Evolutionary conservation across 176 grass and related monocot species (phyloP), one percentile per base, ranked within the genome.

Genomic region (Juncus effusus): DNA sequence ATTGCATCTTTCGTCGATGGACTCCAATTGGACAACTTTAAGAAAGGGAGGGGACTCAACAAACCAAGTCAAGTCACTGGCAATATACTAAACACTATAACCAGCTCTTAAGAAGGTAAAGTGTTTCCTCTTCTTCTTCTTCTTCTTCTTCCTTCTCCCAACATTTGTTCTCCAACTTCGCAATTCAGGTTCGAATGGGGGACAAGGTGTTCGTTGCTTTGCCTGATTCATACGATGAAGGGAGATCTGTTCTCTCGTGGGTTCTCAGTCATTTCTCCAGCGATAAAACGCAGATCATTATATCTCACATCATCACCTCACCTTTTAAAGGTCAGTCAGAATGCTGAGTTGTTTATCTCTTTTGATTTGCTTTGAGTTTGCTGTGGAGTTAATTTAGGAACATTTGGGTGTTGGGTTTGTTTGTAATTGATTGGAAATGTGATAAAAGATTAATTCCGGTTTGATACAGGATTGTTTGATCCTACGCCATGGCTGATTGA

Each of bases 181-280:
- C 49, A 7, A 28, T 28, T 28, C 19, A 28, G 19, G 19, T 28
- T 28, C 19, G 19, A 28, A 28, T 28, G 37, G 41, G 0, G 10
- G 41, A 49, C n/a, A 81, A 80, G 69, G 74, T 95, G 16, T 88
- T 73, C 59, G 76, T 95, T 64, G 85, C 82, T 16, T 54, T 95
- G 42, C 80, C 82, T 13, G 80, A 53, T 80, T 61, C 76, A 47
- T 78, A 83, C 68, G 86, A 87, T 72, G 15, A 59, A 60, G 80
- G 90, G 61, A 70, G 11, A 70, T 39, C 59, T 11, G 75, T 78
- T 39, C 74, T 96, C 16, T 40, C 70, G 3, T 96, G 91, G 87
- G 63, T 73, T 55, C 84, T 96, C 45, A 51, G 79, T 51, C 73
- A 83, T 54, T 62, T 67, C 13, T 50, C 65, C 3, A 28, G 14